Percentiles rank a stretch among this genome's conserved stretches.
Evolutionary conservation across 305 asterid species (phyloP).

Genomic region (Rubia tinctorum): DNA sequence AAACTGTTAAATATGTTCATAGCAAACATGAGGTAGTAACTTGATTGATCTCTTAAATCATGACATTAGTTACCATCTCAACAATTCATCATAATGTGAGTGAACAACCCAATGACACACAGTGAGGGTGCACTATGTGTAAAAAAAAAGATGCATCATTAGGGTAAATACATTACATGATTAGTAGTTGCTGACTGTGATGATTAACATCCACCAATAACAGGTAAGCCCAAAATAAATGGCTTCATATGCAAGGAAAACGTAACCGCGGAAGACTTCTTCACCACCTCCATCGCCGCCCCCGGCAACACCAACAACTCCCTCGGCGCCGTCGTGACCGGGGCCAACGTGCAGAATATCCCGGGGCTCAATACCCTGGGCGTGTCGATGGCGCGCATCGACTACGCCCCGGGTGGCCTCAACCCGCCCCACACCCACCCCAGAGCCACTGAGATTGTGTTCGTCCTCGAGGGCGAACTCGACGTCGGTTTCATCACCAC

Average conservation of each 20-base stretch:
- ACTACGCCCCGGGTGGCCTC: conserved; percentile 82
- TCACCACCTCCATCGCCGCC: conserved; percentile 37
- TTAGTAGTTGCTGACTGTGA: background rate
- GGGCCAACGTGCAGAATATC: conserved; percentile 58
- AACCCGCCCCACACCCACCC: conserved; percentile 98
- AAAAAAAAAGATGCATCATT: background rate
- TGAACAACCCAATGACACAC: background rate
- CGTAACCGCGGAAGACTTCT: conserved; percentile 62
- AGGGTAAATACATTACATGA: background rate
- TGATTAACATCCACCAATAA: background rate
- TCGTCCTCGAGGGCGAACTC: conserved; percentile 66
- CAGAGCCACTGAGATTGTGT: conserved; percentile 88
- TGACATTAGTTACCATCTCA: background rate
- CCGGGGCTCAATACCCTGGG: conserved; percentile 95
- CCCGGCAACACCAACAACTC: conserved; percentile 74
- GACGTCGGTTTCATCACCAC: conserved; percentile 88
- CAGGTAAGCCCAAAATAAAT: conserved; percentile 40
- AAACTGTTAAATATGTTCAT: too few relatives aligned
- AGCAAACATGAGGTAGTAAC: too few relatives aligned
- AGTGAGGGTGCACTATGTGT: conserved; percentile 1
- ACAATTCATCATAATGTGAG: background rate
- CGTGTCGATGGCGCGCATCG: conserved; percentile 68
- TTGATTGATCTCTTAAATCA: background rate
- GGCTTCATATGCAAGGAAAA: conserved; percentile 71
- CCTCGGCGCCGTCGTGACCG: conserved; percentile 57